Evolutionary conservation across 106 monocot species (phyloP).

Genomic region (Alisma plantagoaquatica): DNA sequence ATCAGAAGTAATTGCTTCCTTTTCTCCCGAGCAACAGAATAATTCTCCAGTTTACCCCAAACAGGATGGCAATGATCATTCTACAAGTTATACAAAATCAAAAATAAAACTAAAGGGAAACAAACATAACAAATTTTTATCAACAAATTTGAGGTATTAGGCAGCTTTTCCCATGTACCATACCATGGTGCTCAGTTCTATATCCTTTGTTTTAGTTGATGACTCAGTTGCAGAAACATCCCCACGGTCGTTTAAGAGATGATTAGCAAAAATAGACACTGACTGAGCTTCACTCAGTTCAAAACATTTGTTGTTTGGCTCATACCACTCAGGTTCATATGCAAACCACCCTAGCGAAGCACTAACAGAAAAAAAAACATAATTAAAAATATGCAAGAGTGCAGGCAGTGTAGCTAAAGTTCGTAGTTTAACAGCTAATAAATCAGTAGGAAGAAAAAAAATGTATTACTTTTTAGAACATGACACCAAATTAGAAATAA

Average conservation of each 20-base stretch:
- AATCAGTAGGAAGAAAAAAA: too few species aligned
- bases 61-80: conserved; percentile 64
- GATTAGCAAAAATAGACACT: conserved; percentile 75
- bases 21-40: conserved; percentile 66
- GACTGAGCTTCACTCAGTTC: conserved; percentile 94
- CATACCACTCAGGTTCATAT: conserved; percentile 84
- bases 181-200: conserved; percentile 46
- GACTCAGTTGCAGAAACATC: conserved; percentile 29
- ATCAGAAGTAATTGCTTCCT: conserved; percentile 76
- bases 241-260: conserved; percentile 49
- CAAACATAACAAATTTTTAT: not conserved
- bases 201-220: conserved; percentile 38
- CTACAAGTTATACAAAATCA: not conserved
- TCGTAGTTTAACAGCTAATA: too few species aligned
- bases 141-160: not conserved
- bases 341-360: conserved; percentile 96
- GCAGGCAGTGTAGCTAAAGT: too few species aligned
- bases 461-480: not conserved
- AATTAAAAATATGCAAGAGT: not conserved
- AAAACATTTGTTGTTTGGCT: conserved; percentile 69
- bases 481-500: not conserved
- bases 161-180: not conserved
- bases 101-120: not conserved
- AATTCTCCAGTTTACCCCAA: conserved; percentile 83
- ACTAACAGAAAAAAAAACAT: conserved; percentile 23